These are phyloP conservation scores for Fusarium duplospermum DNA, from an alignment of 2,329 filamentous ascomycete species.

Conservation along the genomic window DNA sequence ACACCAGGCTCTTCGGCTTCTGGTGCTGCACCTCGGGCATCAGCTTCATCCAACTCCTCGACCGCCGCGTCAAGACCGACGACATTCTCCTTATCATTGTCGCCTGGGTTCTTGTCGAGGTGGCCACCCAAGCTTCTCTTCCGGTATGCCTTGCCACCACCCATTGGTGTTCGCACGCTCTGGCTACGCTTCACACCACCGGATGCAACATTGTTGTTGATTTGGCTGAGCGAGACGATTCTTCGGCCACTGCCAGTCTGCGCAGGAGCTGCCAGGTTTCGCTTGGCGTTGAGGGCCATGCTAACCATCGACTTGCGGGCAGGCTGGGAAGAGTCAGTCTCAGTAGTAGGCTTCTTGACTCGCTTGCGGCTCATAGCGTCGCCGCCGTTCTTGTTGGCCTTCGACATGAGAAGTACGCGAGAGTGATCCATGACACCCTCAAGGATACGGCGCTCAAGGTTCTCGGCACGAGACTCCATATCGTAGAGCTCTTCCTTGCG, in stretches of 20 bases:
- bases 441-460: conserved; percentile 89
- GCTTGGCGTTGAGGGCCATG: conserved; percentile 66
- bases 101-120: conserved; percentile 61
- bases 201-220: conserved; percentile 77
- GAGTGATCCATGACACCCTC: conserved; percentile 98
- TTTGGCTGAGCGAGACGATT: conserved; percentile 91
- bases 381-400: conserved; percentile 62
- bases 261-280: conserved; percentile 59
- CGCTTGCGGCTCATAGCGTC: conserved; percentile 72
- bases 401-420: conserved; percentile 84
- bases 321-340: conserved; percentile 41
- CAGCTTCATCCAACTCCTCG: conserved; percentile 62
- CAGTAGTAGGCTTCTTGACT: conserved; percentile 55
- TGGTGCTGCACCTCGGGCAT: conserved; percentile 33
- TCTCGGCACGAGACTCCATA: conserved; percentile 91
- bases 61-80: conserved; percentile 71
- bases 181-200: conserved; percentile 80
- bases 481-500: conserved; percentile 90
- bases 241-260: conserved; percentile 73
- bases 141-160: conserved; percentile 58
- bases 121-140: conserved; percentile 78
- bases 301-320: conserved; percentile 56
- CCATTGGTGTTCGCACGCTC: conserved; percentile 74
- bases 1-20: conserved; percentile 34
- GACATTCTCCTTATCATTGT: conserved; percentile 71